Percentiles rank a stretch among this genome's conserved stretches.
Conservation (phyloP, 1,284 basidiomycete species). For the Exsudoporus floridanus region DNA sequence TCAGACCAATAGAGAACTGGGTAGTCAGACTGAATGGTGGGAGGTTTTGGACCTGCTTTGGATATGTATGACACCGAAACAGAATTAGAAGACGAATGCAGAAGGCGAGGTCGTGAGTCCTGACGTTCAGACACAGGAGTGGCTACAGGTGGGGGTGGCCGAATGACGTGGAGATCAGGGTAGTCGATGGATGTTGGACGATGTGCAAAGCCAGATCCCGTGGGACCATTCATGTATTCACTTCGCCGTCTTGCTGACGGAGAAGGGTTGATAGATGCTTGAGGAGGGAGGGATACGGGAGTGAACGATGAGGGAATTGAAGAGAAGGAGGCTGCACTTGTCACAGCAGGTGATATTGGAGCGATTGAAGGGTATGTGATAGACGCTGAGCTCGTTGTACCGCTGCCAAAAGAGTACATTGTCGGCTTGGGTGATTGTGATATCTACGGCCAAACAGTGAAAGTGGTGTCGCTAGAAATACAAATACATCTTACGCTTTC, state of each 20-base stretch:
- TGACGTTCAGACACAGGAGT: conserved; percentile 66
- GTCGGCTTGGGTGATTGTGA: conserved; percentile 33
- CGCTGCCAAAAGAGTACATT: conserved; percentile 35
- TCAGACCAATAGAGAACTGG: conserved; percentile 81
- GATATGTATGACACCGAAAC: conserved; percentile 20
- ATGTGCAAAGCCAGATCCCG: conserved; percentile 51
- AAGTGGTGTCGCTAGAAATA: background rate
- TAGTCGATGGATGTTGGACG: conserved; percentile 70
- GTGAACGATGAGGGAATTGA: conserved; percentile 30
- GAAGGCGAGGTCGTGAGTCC: conserved; percentile 57
- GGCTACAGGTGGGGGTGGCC: conserved; percentile 76
- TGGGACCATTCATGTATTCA: conserved; percentile 78
- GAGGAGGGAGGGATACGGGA: conserved; percentile 64
- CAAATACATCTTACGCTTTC: conserved; percentile 41
- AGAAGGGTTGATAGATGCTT: conserved; percentile 76
- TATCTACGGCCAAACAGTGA: conserved; percentile 24
- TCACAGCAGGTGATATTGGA: conserved; percentile 33
- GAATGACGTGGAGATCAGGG: conserved; percentile 69
- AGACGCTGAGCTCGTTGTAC: conserved; percentile 27
- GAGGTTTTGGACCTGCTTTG: conserved; percentile 44
- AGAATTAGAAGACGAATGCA: conserved; percentile 35
- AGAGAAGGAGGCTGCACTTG: conserved; percentile 39
- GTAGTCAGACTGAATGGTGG: conserved; percentile 68
- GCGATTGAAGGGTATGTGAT: conserved; percentile 49
- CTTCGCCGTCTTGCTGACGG: conserved; percentile 68